Percentiles rank a stretch among this genome's conserved stretches.
Evolutionary conservation across 352 stramenopile genomes (phyloP).

Genomic region (Phytophthora litchii): DNA sequence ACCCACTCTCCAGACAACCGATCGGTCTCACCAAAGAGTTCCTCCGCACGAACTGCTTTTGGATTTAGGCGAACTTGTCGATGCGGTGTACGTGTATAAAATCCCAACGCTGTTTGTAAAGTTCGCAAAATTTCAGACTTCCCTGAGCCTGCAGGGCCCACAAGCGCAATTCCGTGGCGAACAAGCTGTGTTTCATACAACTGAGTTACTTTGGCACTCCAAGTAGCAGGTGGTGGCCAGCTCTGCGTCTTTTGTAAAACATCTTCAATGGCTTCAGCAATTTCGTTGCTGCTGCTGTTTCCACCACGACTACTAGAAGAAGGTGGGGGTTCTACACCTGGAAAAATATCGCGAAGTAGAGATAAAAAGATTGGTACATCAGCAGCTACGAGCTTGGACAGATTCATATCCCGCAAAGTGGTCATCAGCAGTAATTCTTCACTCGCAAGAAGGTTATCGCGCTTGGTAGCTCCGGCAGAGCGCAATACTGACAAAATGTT

Average conservation of each 20-base stretch:
- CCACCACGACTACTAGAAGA: conserved; percentile 15
- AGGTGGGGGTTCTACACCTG: conserved; percentile 53
- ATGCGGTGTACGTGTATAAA: conserved; percentile 66
- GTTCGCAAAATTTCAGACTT: conserved; percentile 78
- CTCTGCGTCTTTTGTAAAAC: conserved; percentile 62
- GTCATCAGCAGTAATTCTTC: conserved; percentile 96
- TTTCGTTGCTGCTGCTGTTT: conserved; percentile 68
- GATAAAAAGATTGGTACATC: conserved; percentile 94
- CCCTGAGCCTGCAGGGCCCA: conserved; percentile 85
- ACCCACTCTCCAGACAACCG: conserved; percentile 78
- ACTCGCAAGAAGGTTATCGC: conserved; percentile 91
- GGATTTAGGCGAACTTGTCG: conserved; percentile 83
- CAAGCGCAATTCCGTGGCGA: conserved; percentile 91
- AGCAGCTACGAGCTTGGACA: conserved; percentile 93
- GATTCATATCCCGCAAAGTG: conserved; percentile 94
- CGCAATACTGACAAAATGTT: conserved; percentile 96
- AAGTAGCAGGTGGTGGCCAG: conserved; percentile 51
- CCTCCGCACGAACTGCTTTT: conserved; percentile 79
- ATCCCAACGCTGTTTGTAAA: conserved; percentile 68
- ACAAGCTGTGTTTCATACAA: conserved; percentile 94
- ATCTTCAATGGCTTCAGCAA: conserved; percentile 68
- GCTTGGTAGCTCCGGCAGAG: conserved; percentile 95
- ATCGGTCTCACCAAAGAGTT: conserved; percentile 87
- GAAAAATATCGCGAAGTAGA: conserved; percentile 90
- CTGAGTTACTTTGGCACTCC: conserved; percentile 91